phyloP scores from a whole-genome alignment of 1,284 basidiomycete species.

The Ganoderma meredithae region DNA sequence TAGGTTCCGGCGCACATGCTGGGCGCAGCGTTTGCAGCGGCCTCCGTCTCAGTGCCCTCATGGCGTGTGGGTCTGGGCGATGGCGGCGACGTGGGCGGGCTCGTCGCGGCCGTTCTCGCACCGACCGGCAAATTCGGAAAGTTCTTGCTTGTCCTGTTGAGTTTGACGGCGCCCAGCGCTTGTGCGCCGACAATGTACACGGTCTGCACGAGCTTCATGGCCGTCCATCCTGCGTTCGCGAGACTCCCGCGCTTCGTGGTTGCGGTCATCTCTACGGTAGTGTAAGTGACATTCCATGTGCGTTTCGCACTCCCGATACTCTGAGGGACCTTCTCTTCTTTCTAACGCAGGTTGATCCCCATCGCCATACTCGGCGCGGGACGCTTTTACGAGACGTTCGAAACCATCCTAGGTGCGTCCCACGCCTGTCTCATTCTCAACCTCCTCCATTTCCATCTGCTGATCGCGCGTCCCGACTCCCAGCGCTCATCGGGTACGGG shows the following conservation, averaged over 20 bases:
- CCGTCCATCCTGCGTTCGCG: constrained; percentile 61
- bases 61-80: constrained; percentile 66
- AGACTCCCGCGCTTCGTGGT: constrained; percentile 77
- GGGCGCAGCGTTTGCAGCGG: constrained; percentile 70
- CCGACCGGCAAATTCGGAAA: constrained; percentile 60
- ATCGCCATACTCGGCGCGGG: constrained; percentile 65
- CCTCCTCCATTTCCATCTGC: background rate
- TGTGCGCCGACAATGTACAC: constrained; percentile 82
- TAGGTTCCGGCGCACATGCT: constrained; percentile 67
- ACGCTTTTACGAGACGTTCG: constrained; percentile 63
- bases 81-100: constrained; percentile 62
- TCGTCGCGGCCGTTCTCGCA: constrained; percentile 51
- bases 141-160: constrained; percentile 65
- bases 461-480: constrained; percentile 33
- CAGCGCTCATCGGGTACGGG: constrained; percentile 66
- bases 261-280: constrained; percentile 74
- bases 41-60: constrained; percentile 58
- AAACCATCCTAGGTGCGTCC: constrained; percentile 58
- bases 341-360: constrained; percentile 56
- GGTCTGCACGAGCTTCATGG: constrained; percentile 77
- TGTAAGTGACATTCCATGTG: constrained; percentile 48
- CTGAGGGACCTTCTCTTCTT: too few relatives aligned
- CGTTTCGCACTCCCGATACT: background rate
- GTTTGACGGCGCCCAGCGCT: constrained; percentile 61
- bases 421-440: constrained; percentile 8